Conservation (phyloP, 179 eudicot genomes). For the Spinacia oleracea region DNA sequence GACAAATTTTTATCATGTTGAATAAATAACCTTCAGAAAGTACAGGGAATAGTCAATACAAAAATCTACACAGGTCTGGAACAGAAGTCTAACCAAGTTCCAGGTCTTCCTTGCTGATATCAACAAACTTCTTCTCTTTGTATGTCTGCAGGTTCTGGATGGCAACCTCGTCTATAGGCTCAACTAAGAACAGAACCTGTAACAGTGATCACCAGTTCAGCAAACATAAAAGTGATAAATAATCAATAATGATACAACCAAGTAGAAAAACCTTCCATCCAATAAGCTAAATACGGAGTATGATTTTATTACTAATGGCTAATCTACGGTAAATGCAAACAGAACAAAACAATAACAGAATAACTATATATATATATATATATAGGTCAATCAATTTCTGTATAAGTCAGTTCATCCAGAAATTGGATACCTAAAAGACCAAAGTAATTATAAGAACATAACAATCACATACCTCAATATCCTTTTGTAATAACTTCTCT, state of each 20-base stretch:
- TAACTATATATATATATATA: too few relatives aligned
- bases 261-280: background rate
- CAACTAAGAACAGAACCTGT: constrained; percentile 86
- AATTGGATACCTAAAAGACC: background rate
- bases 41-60: background rate
- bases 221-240: background rate
- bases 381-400: too few relatives aligned
- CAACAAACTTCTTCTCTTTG: constrained; percentile 98
- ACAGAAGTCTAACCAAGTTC: constrained; percentile 64
- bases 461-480: constrained; percentile 64
- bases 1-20: background rate
- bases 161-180: constrained; percentile 96
- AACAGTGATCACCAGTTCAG: constrained; percentile 9
- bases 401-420: background rate
- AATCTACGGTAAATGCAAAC: background rate
- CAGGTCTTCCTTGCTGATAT: constrained; percentile 98
- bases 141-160: constrained; percentile 92
- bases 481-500: constrained; percentile 88
- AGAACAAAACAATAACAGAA: too few relatives aligned
- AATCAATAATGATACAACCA: background rate
- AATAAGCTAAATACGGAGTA: background rate
- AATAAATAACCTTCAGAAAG: background rate
- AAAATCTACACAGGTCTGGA: background rate
- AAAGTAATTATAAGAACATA: background rate
- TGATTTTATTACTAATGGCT: background rate